phyloP scores from a whole-genome alignment of 140 eudicot genomes.

The Stevia rebaudiana region DNA sequence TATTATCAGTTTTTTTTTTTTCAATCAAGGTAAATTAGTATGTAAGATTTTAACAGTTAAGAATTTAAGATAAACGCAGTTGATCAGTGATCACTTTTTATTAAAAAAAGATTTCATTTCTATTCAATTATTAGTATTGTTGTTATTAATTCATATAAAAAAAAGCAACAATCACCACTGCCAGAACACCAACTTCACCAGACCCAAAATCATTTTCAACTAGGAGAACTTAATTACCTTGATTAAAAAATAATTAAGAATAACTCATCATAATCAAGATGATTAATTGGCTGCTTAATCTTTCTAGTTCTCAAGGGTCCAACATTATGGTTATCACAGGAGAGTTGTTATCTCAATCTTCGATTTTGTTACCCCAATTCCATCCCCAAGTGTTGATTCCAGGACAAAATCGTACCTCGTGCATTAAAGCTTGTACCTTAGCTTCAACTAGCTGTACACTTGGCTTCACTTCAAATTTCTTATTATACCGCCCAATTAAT shows the following conservation, averaged over 20 bases:
- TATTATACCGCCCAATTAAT: conserved; percentile 10
- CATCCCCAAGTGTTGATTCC: conserved; percentile 24
- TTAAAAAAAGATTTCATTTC: too few relatives aligned
- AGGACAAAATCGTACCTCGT: conserved; percentile 20
- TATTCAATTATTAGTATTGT: too few relatives aligned
- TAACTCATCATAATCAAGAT: too few relatives aligned
- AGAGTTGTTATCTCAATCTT: conserved; percentile 47
- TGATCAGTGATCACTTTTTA: too few relatives aligned
- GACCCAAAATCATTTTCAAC: neutral
- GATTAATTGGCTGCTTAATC: neutral
- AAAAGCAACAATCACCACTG: too few relatives aligned
- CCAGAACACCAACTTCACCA: neutral
- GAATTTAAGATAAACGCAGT: too few relatives aligned
- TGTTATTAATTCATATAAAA: too few relatives aligned
- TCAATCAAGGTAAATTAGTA: neutral
- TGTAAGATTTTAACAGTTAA: neutral
- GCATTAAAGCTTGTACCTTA: conserved; percentile 20
- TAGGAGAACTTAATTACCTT: too few relatives aligned
- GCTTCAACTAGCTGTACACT: conserved; percentile 15
- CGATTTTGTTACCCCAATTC: conserved; percentile 37
- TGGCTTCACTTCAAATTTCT: conserved; percentile 11
- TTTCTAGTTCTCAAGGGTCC: conserved; percentile 38
- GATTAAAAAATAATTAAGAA: too few relatives aligned
- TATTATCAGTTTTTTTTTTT: too few relatives aligned
- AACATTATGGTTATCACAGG: conserved; percentile 55